phyloP scores from a whole-genome alignment of 2,329 filamentous ascomycete genomes.

The Penicillium sp. region DNA sequence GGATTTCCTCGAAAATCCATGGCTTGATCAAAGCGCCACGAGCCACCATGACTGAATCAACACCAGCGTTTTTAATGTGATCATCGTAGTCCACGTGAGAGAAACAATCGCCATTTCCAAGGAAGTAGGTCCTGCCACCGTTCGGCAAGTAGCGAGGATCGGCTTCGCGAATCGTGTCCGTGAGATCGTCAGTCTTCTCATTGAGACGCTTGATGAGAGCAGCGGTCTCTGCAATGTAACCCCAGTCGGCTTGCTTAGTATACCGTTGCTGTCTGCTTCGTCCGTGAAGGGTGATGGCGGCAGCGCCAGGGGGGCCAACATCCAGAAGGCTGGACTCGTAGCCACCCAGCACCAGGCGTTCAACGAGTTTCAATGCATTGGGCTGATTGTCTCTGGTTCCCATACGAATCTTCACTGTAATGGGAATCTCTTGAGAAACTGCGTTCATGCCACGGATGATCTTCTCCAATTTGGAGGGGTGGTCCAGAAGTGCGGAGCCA shows the following conservation, averaged over 20 bases:
- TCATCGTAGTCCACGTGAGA: conserved; percentile 87
- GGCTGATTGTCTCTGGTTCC: conserved; percentile 81
- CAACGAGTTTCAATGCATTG: conserved; percentile 79
- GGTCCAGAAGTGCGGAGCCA: conserved; percentile 90
- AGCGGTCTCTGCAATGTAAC: conserved; percentile 89
- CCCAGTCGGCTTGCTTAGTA: conserved; percentile 90
- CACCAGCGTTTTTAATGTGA: conserved; percentile 75
- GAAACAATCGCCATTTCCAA: conserved; percentile 96
- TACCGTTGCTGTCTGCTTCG: conserved; percentile 94
- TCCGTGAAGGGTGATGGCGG: conserved; percentile 94
- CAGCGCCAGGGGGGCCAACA: conserved; percentile 80
- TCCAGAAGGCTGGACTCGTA: conserved; percentile 70
- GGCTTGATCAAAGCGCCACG: conserved; percentile 96
- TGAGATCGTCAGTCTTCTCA: conserved; percentile 66
- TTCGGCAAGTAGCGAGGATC: conserved; percentile 76
- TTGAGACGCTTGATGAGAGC: conserved; percentile 83
- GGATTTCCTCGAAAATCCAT: conserved; percentile 98
- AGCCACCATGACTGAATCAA: conserved; percentile 97
- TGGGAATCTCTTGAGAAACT: conserved; percentile 86
- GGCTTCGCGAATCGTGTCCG: conserved; percentile 78
- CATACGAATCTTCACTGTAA: conserved; percentile 93
- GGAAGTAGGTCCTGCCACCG: conserved; percentile 79
- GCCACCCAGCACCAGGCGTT: conserved; percentile 81
- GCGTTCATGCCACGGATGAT: conserved; percentile 96
- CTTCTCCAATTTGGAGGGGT: conserved; percentile 85